Evolutionary conservation across 768 basidiomycete genomes (phyloP).

Genomic region (Boletellus emodensis): DNA sequence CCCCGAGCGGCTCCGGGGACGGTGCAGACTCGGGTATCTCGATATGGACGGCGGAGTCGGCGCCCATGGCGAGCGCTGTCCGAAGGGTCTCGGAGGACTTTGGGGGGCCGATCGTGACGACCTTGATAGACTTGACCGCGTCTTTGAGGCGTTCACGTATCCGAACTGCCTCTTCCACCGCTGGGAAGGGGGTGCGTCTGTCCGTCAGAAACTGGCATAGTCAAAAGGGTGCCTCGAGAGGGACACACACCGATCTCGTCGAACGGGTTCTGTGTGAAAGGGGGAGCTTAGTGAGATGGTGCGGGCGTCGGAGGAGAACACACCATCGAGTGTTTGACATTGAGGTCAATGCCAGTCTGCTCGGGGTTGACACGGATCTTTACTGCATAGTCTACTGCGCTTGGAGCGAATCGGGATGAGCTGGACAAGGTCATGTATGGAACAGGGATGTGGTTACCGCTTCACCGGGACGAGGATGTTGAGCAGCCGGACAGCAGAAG

Average conservation of each 20-base stretch:
- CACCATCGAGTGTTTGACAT: constrained; percentile 99
- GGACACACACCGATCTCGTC: constrained; percentile 85
- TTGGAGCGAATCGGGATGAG: constrained; percentile 29
- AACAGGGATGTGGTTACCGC: constrained; percentile 42
- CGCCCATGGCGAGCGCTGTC: constrained; percentile 97
- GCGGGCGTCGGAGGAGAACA: constrained; percentile 18
- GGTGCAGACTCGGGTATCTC: constrained; percentile 72
- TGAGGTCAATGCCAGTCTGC: constrained; percentile 93
- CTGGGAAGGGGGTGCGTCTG: constrained; percentile 35
- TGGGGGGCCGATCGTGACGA: constrained; percentile 90
- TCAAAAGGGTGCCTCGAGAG: neutral
- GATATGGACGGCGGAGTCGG: constrained; percentile 89
- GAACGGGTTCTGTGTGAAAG: constrained; percentile 79
- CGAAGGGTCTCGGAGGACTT: constrained; percentile 89
- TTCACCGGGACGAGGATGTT: constrained; percentile 95
- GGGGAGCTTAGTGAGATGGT: neutral
- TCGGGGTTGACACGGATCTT: constrained; percentile 96
- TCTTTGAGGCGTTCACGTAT: constrained; percentile 82
- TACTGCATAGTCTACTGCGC: constrained; percentile 94
- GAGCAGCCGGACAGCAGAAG: constrained; percentile 65
- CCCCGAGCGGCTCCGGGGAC: constrained; percentile 82
- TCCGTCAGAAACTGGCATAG: neutral
- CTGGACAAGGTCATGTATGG: neutral
- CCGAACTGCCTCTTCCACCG: constrained; percentile 95
- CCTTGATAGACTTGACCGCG: constrained; percentile 79